These are phyloP conservation scores for Hanseniaspora occidentalis DNA, from an alignment of 805 yeast species.

Conservation along the genomic window DNA sequence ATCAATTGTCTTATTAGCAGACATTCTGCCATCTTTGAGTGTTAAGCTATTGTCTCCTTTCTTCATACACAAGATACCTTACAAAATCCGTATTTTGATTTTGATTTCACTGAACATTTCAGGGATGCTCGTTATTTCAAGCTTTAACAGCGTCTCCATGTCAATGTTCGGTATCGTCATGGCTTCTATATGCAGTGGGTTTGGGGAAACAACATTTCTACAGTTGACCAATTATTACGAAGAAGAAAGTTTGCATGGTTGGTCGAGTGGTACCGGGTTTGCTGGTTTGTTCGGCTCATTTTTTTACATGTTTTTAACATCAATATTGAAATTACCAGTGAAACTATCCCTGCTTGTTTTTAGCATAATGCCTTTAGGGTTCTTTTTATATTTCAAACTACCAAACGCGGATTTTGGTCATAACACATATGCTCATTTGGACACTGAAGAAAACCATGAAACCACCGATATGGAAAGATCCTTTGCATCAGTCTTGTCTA, in stretches of 20 bases:
- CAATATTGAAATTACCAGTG: constrained; percentile 47
- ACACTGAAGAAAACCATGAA: not conserved
- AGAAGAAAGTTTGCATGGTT: constrained; percentile 58
- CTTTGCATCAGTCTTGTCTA: constrained; percentile 23
- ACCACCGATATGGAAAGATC: constrained; percentile 10
- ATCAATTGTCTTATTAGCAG: constrained; percentile 73
- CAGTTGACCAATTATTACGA: constrained; percentile 70
- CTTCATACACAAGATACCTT: constrained; percentile 54
- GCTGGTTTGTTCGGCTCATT: constrained; percentile 86
- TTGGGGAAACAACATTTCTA: constrained; percentile 83
- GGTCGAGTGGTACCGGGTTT: constrained; percentile 93
- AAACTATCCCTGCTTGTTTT: constrained; percentile 44
- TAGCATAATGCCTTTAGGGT: constrained; percentile 41
- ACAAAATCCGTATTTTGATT: constrained; percentile 37
- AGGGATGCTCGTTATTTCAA: constrained; percentile 65
- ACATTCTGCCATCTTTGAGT: constrained; percentile 70
- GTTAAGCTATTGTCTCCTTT: constrained; percentile 70
- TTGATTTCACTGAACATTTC: constrained; percentile 45
- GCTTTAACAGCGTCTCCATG: constrained; percentile 41
- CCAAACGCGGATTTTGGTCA: not conserved
- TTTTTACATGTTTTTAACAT: constrained; percentile 56
- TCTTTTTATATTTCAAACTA: constrained; percentile 27
- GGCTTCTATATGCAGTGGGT: constrained; percentile 77
- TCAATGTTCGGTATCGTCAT: constrained; percentile 58
- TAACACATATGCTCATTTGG: not conserved